phyloP scores from a whole-genome alignment of 805 yeast genomes.

The Ogataea salicorniae region DNA sequence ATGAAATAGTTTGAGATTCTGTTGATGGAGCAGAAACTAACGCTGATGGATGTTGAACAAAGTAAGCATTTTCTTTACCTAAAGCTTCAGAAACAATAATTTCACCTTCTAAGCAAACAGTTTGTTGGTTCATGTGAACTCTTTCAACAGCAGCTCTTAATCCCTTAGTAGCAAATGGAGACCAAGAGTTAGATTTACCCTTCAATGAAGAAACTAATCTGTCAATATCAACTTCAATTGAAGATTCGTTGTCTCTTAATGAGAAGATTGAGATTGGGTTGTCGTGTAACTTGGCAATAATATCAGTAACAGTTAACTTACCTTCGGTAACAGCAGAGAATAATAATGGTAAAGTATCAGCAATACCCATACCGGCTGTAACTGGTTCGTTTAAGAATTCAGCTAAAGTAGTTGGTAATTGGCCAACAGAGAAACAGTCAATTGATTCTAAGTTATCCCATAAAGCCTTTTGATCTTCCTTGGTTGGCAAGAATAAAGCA shows the following conservation, averaged over 20 bases:
- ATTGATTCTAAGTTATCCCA: constrained; percentile 71
- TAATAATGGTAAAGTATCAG: constrained; percentile 77
- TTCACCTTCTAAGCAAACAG: constrained; percentile 81
- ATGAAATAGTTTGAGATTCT: constrained; percentile 27
- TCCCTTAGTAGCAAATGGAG: constrained; percentile 48
- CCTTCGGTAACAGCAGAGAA: constrained; percentile 75
- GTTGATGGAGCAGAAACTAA: constrained; percentile 27
- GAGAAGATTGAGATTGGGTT: constrained; percentile 81
- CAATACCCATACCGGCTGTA: constrained; percentile 70
- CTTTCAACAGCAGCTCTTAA: constrained; percentile 84
- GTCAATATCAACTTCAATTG: constrained; percentile 80
- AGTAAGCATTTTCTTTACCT: constrained; percentile 53
- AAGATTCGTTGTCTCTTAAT: constrained; percentile 72
- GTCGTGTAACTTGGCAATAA: constrained; percentile 67
- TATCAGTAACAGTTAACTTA: constrained; percentile 65
- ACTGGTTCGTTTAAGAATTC: constrained; percentile 54
- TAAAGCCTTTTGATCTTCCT: constrained; percentile 72
- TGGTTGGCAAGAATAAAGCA: constrained; percentile 70
- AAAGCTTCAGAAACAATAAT: constrained; percentile 53
- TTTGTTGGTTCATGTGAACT: constrained; percentile 71
- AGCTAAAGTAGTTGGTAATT: constrained; percentile 69
- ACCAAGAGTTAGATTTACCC: constrained; percentile 38
- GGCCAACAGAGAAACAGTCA: constrained; percentile 86
- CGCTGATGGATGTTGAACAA: constrained; percentile 39
- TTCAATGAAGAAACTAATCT: constrained; percentile 45